These are phyloP conservation scores for Leccinum boreale DNA, from an alignment of 768 basidiomycete species.

Conservation along the genomic window DNA sequence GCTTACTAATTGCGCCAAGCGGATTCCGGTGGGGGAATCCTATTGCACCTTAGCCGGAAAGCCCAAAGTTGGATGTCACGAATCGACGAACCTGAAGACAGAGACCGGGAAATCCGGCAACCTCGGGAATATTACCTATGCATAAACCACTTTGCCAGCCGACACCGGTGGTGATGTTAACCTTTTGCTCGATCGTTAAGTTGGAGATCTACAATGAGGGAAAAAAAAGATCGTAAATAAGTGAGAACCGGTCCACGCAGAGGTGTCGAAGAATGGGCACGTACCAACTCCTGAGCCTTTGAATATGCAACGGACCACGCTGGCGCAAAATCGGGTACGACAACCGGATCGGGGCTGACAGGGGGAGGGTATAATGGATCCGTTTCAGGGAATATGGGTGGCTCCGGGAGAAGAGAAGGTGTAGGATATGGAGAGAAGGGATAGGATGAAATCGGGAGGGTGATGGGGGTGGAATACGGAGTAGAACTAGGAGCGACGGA, in stretches of 20 bases:
- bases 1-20: constrained; percentile 67
- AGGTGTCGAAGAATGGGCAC: constrained; percentile 10
- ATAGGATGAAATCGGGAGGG: constrained; percentile 39
- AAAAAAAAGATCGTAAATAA: no score
- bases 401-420: constrained; percentile 52
- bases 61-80: neutral
- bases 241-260: neutral
- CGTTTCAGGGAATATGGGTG: constrained; percentile 50
- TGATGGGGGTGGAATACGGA: constrained; percentile 7
- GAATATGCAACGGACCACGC: constrained; percentile 59
- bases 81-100: no score
- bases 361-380: constrained; percentile 59
- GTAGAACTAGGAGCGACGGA: constrained; percentile 5
- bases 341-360: constrained; percentile 36
- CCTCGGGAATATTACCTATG: no score
- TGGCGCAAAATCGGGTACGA: constrained; percentile 45
- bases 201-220: no score
- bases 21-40: constrained; percentile 78
- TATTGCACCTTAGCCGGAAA: constrained; percentile 20
- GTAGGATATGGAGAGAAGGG: constrained; percentile 60
- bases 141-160: no score
- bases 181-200: no score
- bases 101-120: no score
- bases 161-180: no score
- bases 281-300: constrained; percentile 55